Evolutionary conservation across 2,329 filamentous ascomycete genomes (phyloP), one percentile per base, ranked within the genome.

Genomic region (Plectosphaerella cucumerina): DNA sequence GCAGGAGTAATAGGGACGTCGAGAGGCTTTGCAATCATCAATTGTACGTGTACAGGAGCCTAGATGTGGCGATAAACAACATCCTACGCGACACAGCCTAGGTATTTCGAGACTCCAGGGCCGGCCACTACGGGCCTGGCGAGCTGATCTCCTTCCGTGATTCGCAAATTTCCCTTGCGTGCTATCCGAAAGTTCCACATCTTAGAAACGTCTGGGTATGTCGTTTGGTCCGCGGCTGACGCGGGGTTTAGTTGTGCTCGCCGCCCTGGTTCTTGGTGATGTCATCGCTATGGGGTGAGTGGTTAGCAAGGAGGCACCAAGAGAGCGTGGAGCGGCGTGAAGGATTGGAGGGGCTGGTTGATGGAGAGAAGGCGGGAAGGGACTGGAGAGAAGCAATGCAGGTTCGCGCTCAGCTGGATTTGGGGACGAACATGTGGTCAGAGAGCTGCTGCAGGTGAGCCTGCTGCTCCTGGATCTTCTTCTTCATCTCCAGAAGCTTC

Each of bases 401-500:
- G 35, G 21, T 8, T 43, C 50, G 48, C 31, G 48, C 31, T 42
- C 42, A 18, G 39, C n/a, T 18, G 39, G 39, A 18, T 20, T 44
- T 18, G 34, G 45, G 41, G 42, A 73, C 86, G 66, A 74, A 94
- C 90, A 96, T 91, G 80, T 95, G 89, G 65, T 87, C 81, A 63
- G 90, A 85, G 56, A 97, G 84, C 69, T 92, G 86, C 66, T 93
- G 78, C 59, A 97, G 83, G 76, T 96, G 90, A 60, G 84, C 74
- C 70, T 89, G 84, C 77, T 96, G 90, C 71, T 89, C 84, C 56
- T 71, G 65, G 58, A 97, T 81, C 77, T 83, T 84, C 75, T 81
- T 78, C 72, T 82, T 86, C 62, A 96, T 84, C 67, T 82, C 82
- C 48, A 81, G 62, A 56, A 97, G 86, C 90, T 96, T 97, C 76